phyloP scores from a whole-genome alignment of 2,329 filamentous ascomycete species.

The Aspergillus ustus region DNA sequence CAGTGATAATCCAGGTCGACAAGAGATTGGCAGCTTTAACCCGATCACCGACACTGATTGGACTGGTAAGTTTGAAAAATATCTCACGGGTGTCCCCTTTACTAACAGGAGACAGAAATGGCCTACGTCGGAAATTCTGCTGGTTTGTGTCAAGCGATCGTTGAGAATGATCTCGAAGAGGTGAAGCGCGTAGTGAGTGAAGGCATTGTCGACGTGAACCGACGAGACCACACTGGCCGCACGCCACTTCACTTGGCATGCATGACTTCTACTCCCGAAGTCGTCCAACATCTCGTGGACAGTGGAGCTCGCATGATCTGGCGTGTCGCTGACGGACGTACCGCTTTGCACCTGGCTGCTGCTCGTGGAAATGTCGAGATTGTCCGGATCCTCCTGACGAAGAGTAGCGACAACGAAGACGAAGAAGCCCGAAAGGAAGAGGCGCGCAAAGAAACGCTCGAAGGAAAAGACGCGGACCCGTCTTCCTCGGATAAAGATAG shows the following conservation, averaged over 20 bases:
- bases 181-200: slow-evolving; percentile 73
- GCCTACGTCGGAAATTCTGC: slow-evolving; percentile 82
- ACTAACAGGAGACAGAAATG: slow-evolving; percentile 64
- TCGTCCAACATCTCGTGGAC: slow-evolving; percentile 74
- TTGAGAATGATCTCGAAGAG: slow-evolving; percentile 71
- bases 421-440: slow-evolving; percentile 62
- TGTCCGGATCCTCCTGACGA: slow-evolving; percentile 71
- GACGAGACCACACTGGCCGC: slow-evolving; percentile 76
- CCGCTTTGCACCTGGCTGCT: slow-evolving; percentile 81
- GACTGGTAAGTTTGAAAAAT: slow-evolving; percentile 55
- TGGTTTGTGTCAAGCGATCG: slow-evolving; percentile 78
- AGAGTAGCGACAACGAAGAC: slow-evolving; percentile 67
- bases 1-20: slow-evolving; percentile 79
- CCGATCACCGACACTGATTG: slow-evolving; percentile 81
- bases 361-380: slow-evolving; percentile 71
- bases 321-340: slow-evolving; percentile 77
- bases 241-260: slow-evolving; percentile 79
- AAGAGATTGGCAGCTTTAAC: slow-evolving; percentile 74
- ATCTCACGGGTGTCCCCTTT: neutral
- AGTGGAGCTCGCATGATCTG: slow-evolving; percentile 73
- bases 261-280: slow-evolving; percentile 68
- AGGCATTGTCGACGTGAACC: slow-evolving; percentile 70
- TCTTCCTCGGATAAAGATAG: slow-evolving; percentile 29
- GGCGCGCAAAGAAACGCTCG: slow-evolving; percentile 25
- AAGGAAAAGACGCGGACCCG: neutral